Base-by-base conservation (phyloP, 306 rosid species). In the Gleditsia sinensis region DNA sequence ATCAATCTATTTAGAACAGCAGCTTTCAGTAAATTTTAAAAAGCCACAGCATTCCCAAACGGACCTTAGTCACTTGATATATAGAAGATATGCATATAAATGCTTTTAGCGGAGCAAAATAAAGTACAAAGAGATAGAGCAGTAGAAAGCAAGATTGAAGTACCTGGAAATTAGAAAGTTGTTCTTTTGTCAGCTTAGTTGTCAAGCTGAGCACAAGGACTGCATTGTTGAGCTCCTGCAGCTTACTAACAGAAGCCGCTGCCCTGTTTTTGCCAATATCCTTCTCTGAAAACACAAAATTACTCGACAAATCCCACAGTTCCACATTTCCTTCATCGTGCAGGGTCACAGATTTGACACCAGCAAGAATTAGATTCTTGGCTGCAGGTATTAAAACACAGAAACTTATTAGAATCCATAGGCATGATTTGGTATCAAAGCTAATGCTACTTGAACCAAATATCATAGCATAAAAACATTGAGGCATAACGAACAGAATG, bases 161-260 rank as follows among this genome's bases (percentile, higher is more conserved):
- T 71, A 89, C 97, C 91, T 90, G 96, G 67, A 88, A 92, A 69
- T 86, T 74, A 34, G 97, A 88, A 69, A 92, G 92, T 32, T 83
- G 86, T 63, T 88, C 96, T 45, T 81, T 86, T 3, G 87, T 81
- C 84, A 92, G 80, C 39, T 72, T 57, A 28, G 82, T 73, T 39
- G 91, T 85, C 83, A 86, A 82, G 76, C 77, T 76, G 58, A 55
- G 89, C 32, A 92, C 96, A 75, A 79, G 55, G 59, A 92, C 97
- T 32, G 89, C 93, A 86, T 90, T 92, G 85, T 92, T 92, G 78
- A 92, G 96, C 74, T 92, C 97, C 83, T 92, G 97, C 89, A 92
- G 79, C 88, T 92, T 92, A 59, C 84, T 93, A 69, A 87, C 88
- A 45, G 97, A 85, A 56, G 96, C 89, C 64, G 74, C 80, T 49